phyloP scores from a whole-genome alignment of 176 grass and related monocot species.

The barley (Hordeum vulgare) region DNA sequence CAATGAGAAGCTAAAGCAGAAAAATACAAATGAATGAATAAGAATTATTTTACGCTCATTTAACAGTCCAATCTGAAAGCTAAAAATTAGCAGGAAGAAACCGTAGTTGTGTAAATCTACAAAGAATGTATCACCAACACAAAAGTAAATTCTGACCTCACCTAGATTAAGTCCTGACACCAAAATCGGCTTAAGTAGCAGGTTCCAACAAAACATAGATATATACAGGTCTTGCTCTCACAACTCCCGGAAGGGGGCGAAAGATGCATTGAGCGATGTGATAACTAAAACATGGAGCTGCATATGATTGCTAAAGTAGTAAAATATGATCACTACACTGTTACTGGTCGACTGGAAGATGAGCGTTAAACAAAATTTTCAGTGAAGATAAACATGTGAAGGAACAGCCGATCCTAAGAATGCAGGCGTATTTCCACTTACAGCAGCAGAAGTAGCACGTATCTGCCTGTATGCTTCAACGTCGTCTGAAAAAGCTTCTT shows the following conservation, averaged over 20 bases:
- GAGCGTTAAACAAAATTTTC: neutral
- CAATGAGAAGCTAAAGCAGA: neutral
- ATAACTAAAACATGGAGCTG: neutral
- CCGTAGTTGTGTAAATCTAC: neutral
- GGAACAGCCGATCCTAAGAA: neutral
- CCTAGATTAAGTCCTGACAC: neutral
- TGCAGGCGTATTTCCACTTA: slow-evolving; percentile 42
- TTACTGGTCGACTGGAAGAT: neutral
- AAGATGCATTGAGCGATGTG: neutral
- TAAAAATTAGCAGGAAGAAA: neutral
- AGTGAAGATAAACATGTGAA: neutral
- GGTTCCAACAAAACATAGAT: neutral
- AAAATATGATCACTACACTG: neutral
- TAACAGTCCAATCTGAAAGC: neutral
- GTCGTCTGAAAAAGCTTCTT: slow-evolving; percentile 87
- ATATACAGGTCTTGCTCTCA: neutral
- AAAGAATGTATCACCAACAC: neutral
- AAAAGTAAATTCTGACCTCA: neutral
- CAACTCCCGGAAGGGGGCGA: neutral
- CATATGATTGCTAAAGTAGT: neutral
- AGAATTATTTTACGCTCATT: too few species aligned
- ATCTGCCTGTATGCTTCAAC: slow-evolving; percentile 75
- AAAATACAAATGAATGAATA: neutral
- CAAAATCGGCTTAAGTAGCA: neutral
- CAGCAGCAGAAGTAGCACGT: slow-evolving; percentile 75